Base-by-base conservation (phyloP, 768 basidiomycete species). In the Boletus subcaerulescens region DNA sequence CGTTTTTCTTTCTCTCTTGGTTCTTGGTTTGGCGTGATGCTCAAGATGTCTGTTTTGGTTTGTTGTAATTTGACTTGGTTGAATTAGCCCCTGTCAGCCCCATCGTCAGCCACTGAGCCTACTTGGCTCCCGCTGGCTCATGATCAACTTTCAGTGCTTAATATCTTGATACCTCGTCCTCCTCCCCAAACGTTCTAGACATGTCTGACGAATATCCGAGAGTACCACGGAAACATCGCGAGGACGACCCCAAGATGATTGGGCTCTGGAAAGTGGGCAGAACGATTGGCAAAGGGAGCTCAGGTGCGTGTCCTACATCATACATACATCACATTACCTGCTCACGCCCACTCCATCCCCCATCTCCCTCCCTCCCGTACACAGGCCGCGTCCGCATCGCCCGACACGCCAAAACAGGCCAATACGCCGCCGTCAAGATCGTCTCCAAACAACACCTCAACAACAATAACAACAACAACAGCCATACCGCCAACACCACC, bases 351-450 rank as follows among this genome's bases (percentile, higher is more conserved):
- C 1, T 24, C 47, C 39, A 33, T 26, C 24, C 13, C 49, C 15
- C n/a, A 2, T 35, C 38, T 18, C 12, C 3, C 26, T 4, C 26
- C 10, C 5, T 0, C 32, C 2, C 9, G 5, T 13, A 7, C 41
- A 20, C 50, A 97, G 95, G 95, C 50, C 90, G 90, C 52, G 95
- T 98, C 17, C 82, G 90, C 50, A 86, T 97, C 60, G 93, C 92
- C 38, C 80, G 92, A 58, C 90, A 95, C 70, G 80, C 85, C n/a
- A 88, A 82, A 68, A 91, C 91, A 0, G 91, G 89, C 29, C 85
- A 93, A 72, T 87, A 89, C 64, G 93, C 94, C 36, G 95, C 95
- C 10, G 84, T 97, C 70, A 98, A 98, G 76, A 97, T 96, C 60
- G 88, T 98, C 31, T 85, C 88, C 42, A 95, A 95, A 71, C 77